Conservation (phyloP, 345 rosid genomes). For the Populus nigra region DNA sequence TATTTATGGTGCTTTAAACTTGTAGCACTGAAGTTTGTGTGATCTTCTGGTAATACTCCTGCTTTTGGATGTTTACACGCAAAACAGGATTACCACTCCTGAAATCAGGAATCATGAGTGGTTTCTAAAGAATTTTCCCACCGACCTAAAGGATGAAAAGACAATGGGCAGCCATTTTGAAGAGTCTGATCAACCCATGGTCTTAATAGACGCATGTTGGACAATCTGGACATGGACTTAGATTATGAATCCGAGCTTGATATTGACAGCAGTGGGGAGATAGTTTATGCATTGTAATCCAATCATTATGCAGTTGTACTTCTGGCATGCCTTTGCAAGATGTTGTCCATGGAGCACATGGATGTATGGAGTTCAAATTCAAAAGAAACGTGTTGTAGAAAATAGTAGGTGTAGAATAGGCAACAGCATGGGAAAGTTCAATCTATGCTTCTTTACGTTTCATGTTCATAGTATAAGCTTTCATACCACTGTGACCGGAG, state of each 20-base stretch:
- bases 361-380: background rate
- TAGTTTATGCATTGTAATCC: conserved; percentile 24
- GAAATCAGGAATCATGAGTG: conserved; percentile 33
- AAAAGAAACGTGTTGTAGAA: background rate
- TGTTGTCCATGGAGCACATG: background rate
- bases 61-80: conserved; percentile 1
- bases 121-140: conserved; percentile 31
- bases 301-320: background rate
- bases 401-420: conserved; percentile 2
- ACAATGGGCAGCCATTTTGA: conserved; percentile 32
- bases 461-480: conserved; percentile 16
- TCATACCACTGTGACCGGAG: conserved; percentile 7
- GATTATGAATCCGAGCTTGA: conserved; percentile 39
- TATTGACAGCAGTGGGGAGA: conserved; percentile 35
- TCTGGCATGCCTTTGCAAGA: background rate
- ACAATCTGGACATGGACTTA: conserved; percentile 32
- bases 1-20: background rate
- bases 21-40: background rate
- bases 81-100: conserved; percentile 28
- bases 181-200: conserved; percentile 34
- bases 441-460: conserved; percentile 10
- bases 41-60: conserved; percentile 3
- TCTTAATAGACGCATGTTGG: conserved; percentile 17
- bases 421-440: conserved; percentile 9
- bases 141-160: conserved; percentile 31